phyloP scores from a whole-genome alignment of 305 asterid species.

The Fraxinus nigra region DNA sequence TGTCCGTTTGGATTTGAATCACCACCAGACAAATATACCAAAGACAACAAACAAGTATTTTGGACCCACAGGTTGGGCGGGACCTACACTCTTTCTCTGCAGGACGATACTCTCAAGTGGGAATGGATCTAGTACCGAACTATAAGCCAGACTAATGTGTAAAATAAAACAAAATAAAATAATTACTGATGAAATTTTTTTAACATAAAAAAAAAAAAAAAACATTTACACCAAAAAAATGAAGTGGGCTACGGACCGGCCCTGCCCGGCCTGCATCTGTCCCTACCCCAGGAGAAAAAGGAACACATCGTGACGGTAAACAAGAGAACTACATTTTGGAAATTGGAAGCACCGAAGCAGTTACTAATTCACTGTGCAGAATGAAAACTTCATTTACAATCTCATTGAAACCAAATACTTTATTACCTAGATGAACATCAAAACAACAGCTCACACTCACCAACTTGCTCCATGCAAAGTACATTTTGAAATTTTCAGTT shows the following conservation, averaged over 20 bases:
- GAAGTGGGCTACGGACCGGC: too few species aligned
- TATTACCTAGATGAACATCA: constrained; percentile 27
- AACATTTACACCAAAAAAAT: too few species aligned
- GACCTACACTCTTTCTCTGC: neutral
- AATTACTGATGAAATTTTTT: too few species aligned
- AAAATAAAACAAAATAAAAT: too few species aligned
- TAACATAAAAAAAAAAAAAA: too few species aligned
- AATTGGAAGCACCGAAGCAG: neutral
- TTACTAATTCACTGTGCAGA: neutral
- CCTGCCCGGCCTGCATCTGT: too few species aligned
- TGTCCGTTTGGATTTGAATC: constrained; percentile 47
- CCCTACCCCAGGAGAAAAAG: neutral
- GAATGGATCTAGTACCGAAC: too few species aligned
- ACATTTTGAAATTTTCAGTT: constrained; percentile 43
- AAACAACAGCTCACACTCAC: constrained; percentile 29
- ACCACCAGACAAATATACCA: constrained; percentile 38
- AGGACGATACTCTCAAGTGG: neutral
- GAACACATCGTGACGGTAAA: neutral
- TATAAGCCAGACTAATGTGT: too few species aligned
- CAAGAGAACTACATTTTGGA: neutral
- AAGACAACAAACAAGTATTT: constrained; percentile 23
- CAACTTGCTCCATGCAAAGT: constrained; percentile 27
- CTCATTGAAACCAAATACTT: neutral
- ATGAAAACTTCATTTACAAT: neutral
- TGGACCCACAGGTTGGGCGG: constrained; percentile 1